Evolutionary conservation across 108 stramenopile species (phyloP).

Genomic region (Pseudonitzschia multiseries): DNA sequence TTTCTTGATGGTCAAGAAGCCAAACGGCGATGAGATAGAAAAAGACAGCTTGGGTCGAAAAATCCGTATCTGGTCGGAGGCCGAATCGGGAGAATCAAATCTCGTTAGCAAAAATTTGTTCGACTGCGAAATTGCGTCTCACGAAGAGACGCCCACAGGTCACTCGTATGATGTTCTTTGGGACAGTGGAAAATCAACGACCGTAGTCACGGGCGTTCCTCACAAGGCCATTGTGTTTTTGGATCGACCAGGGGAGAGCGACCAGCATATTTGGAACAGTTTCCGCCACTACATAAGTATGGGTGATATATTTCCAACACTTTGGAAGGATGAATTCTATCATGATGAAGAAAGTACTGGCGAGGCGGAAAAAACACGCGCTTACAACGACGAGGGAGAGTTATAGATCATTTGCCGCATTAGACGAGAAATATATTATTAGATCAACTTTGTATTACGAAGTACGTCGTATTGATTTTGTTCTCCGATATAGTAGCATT

Average conservation of each 20-base stretch:
- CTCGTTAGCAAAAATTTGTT: constrained; percentile 38
- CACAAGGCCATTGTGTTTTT: constrained; percentile 66
- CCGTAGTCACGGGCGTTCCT: constrained; percentile 59
- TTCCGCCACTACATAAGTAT: constrained; percentile 71
- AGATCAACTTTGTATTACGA: neutral
- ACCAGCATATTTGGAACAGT: constrained; percentile 31
- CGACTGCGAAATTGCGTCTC: constrained; percentile 36
- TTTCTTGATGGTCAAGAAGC: constrained; percentile 42
- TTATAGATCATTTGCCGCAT: neutral
- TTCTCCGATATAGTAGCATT: too few species aligned
- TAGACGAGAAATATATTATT: constrained; percentile 6
- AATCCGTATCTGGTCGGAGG: constrained; percentile 29
- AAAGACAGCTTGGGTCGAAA: constrained; percentile 29
- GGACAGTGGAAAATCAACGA: constrained; percentile 16
- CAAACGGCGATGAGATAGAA: constrained; percentile 24
- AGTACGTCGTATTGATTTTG: neutral
- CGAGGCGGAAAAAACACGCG: neutral
- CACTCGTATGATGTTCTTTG: constrained; percentile 14
- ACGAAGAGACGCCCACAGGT: constrained; percentile 4
- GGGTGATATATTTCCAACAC: constrained; percentile 63
- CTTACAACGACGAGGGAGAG: constrained; percentile 10
- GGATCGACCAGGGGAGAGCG: constrained; percentile 46
- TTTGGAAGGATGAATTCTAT: constrained; percentile 2
- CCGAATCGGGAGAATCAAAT: constrained; percentile 17
- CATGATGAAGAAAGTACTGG: neutral